phyloP scores from a whole-genome alignment of 2,329 filamentous ascomycete genomes.

The Diaporthe velutina region DNA sequence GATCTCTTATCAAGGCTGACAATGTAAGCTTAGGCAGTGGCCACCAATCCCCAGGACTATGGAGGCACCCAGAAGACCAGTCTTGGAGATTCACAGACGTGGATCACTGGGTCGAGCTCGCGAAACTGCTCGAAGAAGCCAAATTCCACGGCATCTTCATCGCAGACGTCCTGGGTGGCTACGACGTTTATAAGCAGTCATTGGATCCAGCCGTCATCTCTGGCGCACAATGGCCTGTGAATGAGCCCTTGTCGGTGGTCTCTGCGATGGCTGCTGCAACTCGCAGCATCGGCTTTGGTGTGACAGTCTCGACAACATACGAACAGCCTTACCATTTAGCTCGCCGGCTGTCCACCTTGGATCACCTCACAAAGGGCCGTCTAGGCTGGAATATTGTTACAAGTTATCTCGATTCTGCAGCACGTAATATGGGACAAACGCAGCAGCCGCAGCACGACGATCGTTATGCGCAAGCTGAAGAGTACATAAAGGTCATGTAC shows the following conservation, averaged over 20 bases:
- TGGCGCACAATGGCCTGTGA: conserved; percentile 79
- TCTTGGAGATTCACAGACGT: conserved; percentile 72
- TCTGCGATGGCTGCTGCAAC: conserved; percentile 78
- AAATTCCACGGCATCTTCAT: conserved; percentile 78
- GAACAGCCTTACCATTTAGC: conserved; percentile 78
- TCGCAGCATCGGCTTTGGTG: conserved; percentile 75
- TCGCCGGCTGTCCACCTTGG: conserved; percentile 73
- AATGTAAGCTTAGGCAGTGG: conserved; percentile 49
- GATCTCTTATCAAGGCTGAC: not conserved
- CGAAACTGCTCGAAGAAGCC: conserved; percentile 69
- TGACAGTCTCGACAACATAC: conserved; percentile 77
- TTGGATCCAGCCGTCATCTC: conserved; percentile 69
- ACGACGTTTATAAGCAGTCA: conserved; percentile 77
- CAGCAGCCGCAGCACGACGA: conserved; percentile 72
- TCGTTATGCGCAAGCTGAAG: conserved; percentile 71
- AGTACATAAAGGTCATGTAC: conserved; percentile 72
- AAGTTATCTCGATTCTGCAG: conserved; percentile 76
- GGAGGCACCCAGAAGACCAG: conserved; percentile 74
- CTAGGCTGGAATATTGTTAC: conserved; percentile 73
- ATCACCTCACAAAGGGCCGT: conserved; percentile 74
- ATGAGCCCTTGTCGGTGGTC: conserved; percentile 73
- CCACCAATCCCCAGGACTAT: conserved; percentile 61
- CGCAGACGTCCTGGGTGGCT: conserved; percentile 74
- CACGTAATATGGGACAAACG: conserved; percentile 70
- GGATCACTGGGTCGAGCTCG: conserved; percentile 72